phyloP scores from a whole-genome alignment of 305 asterid genomes.

The Withania somnifera region DNA sequence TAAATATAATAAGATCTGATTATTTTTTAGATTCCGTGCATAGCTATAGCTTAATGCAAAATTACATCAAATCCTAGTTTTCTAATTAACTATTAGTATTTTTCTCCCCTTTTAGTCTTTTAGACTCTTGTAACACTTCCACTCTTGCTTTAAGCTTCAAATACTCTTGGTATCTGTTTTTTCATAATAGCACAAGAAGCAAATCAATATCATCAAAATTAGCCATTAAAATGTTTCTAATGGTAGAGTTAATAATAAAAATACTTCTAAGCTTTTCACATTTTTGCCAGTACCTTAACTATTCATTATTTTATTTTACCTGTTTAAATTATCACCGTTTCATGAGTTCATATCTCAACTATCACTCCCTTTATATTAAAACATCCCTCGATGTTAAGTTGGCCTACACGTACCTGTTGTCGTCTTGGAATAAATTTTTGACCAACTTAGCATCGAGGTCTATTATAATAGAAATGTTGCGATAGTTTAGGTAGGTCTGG shows the following conservation, averaged over 20 bases:
- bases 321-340: neutral
- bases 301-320: too few relatives aligned
- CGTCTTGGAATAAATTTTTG: neutral
- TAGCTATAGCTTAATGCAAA: neutral
- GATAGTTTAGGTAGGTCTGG: neutral
- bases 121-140: slow-evolving; percentile 49
- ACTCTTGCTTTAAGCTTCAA: slow-evolving; percentile 46
- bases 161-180: slow-evolving; percentile 50
- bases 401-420: neutral
- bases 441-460: neutral
- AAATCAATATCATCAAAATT: neutral
- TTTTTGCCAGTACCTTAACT: too few relatives aligned
- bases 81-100: too few relatives aligned
- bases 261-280: neutral
- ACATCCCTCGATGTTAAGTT: neutral
- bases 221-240: neutral
- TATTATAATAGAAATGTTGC: neutral
- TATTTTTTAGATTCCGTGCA: fast-evolving
- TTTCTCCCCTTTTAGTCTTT: slow-evolving; percentile 57
- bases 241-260: neutral
- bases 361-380: neutral
- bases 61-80: neutral
- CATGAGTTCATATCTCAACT: neutral
- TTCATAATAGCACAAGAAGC: neutral
- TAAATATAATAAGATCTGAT: neutral